phyloP scores from a whole-genome alignment of 345 rosid species.

The Rhodamnia rubescens region DNA sequence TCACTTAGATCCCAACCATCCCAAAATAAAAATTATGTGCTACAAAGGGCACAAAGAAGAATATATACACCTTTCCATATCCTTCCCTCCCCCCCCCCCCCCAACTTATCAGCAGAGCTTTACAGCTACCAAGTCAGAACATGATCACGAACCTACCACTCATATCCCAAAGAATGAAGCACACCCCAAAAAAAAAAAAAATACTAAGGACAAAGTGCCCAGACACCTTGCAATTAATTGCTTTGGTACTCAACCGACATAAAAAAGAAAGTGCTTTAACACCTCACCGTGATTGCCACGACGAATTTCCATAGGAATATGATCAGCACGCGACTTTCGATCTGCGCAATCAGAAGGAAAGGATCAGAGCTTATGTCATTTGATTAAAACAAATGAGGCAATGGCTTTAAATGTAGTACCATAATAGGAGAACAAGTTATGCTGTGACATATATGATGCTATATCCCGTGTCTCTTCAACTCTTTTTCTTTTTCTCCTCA shows the following conservation, averaged over 20 bases:
- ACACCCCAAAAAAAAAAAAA: neutral
- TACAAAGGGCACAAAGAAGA: neutral
- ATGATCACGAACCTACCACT: neutral
- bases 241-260: neutral
- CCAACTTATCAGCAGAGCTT: neutral
- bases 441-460: conserved; percentile 31
- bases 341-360: conserved; percentile 27
- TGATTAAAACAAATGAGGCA: neutral
- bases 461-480: conserved; percentile 53
- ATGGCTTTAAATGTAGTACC: conserved; percentile 26
- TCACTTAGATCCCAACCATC: neutral
- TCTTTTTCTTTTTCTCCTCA: conserved; percentile 57
- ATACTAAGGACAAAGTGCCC: neutral
- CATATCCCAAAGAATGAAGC: neutral
- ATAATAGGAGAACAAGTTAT: conserved; percentile 55
- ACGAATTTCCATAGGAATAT: conserved; percentile 30
- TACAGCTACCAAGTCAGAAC: neutral
- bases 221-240: neutral
- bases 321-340: conserved; percentile 33
- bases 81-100: neutral
- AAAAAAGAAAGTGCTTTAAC: neutral
- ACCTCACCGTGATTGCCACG: conserved; percentile 32
- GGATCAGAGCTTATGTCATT: neutral
- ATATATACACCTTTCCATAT: neutral
- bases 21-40: neutral